Evolutionary conservation across 78 protist genomes (phyloP).

Genomic region (slime mould (Dictyostelium discoideum)): dicty_2.7 NC_007091.3:2188001-2188500

Average conservation of each 20-base stretch:
- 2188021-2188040: not conserved
- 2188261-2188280: not conserved
- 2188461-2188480: no score
- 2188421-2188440: not conserved
- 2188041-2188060: not conserved
- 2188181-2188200: not conserved
- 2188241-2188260: not conserved
- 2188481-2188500: no score
- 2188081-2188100: not conserved
- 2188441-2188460: no score
- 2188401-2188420: not conserved
- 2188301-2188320: conserved; percentile 5
- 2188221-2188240: no score
- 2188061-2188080: not conserved
- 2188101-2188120: not conserved
- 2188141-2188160: not conserved
- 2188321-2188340: not conserved
- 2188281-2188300: not conserved
- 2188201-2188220: no score
- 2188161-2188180: not conserved
- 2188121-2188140: not conserved
- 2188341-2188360: not conserved
- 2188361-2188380: not conserved
- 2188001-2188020: not conserved
- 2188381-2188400: not conserved